Conservation (phyloP, 164 flowering plant genomes). For the Saururus chinensis region DNA sequence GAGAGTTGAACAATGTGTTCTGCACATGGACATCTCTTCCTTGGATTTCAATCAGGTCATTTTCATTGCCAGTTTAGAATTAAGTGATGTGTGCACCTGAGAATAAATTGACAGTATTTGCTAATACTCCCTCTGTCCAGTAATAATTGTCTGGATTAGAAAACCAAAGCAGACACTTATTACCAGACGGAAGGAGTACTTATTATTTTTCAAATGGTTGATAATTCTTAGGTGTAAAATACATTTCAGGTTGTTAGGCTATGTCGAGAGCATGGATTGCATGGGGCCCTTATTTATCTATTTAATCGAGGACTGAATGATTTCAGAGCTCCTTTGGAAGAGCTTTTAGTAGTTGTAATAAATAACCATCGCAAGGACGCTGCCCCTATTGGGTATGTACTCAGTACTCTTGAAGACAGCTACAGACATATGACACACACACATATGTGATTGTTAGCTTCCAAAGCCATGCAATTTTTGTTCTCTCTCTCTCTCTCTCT, state of each 20-base stretch:
- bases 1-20: constrained; percentile 96
- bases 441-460: background rate
- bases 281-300: constrained; percentile 86
- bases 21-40: constrained; percentile 97
- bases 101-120: background rate
- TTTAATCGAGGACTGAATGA: constrained; percentile 91
- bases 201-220: background rate
- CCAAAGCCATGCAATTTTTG: background rate
- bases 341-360: constrained; percentile 55
- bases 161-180: too few relatives aligned
- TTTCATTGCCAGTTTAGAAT: constrained; percentile 1
- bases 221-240: background rate
- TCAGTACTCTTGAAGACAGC: constrained; percentile 3
- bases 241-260: constrained; percentile 63
- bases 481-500: background rate
- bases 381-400: constrained; percentile 60
- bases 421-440: background rate
- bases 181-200: too few relatives aligned
- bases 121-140: background rate
- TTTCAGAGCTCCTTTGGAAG: constrained; percentile 88
- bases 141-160: too few relatives aligned
- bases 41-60: constrained; percentile 95
- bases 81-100: background rate
- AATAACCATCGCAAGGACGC: constrained; percentile 47
- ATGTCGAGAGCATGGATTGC: constrained; percentile 85